A percentile compares a stretch with the other conserved stretches of the same genome.
Conservation (phyloP, 768 basidiomycete species). For the Mycena chlorophos region DNA sequence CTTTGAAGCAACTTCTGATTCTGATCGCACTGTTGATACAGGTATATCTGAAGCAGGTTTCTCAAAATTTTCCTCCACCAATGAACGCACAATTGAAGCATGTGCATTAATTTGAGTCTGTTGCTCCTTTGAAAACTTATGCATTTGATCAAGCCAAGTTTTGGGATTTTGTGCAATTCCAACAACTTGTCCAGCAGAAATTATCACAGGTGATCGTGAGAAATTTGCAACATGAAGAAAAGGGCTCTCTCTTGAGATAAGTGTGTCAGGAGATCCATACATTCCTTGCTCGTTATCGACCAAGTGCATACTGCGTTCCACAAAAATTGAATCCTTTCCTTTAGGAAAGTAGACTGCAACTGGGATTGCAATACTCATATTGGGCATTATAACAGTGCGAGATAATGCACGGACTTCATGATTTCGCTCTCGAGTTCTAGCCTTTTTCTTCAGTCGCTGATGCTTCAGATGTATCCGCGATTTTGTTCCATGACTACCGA, state of each 20-base stretch:
- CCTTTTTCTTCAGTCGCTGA: not conserved
- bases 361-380: not conserved
- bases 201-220: not conserved
- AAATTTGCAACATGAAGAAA: not conserved
- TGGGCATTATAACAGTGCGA: conserved; percentile 10
- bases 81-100: not conserved
- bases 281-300: conserved; percentile 1
- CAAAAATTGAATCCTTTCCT: not conserved
- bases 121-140: not conserved
- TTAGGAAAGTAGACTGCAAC: conserved; percentile 5
- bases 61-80: not conserved
- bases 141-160: conserved; percentile 13
- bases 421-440: not conserved
- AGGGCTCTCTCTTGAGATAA: conserved; percentile 6
- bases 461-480: not conserved
- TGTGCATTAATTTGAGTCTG: not conserved
- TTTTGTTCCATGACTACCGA: not conserved
- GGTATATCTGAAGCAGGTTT: not conserved
- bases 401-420: conserved; percentile 6
- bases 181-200: conserved; percentile 13
- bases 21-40: not conserved
- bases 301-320: conserved; percentile 10
- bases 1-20: not conserved
- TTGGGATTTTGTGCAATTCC: conserved; percentile 8
- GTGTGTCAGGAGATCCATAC: conserved; percentile 17